A percentile compares a stretch with the other conserved stretches of the same genome.
These are phyloP conservation scores for Leishmania gerbilli DNA, from an alignment of 208 protist genomes.

Conservation along the genomic window DNA sequence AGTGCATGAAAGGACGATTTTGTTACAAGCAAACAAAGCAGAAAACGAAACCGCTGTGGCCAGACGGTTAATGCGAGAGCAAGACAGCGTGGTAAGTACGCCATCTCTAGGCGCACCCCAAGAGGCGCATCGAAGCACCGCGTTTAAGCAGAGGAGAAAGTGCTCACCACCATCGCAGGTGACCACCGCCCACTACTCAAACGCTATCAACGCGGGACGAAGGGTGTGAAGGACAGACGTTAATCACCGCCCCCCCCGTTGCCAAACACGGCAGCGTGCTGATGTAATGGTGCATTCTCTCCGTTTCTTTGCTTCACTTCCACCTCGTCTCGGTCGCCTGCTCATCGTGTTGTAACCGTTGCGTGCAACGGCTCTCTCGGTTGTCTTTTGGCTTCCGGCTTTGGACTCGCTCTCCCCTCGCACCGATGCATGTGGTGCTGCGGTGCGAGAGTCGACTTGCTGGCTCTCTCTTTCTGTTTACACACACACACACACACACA, in stretches of 20 bases:
- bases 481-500: not conserved
- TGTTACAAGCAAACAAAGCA: not conserved
- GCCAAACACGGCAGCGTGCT: not conserved
- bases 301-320: constrained; percentile 13
- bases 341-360: not conserved
- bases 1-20: not conserved
- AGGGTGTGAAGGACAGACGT: not conserved
- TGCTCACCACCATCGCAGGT: not conserved
- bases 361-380: not conserved
- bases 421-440: not conserved
- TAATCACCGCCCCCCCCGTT: too few species aligned
- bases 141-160: not conserved
- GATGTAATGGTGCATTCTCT: not conserved
- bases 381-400: not conserved
- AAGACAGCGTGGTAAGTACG: not conserved
- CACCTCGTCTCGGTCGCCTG: not conserved
- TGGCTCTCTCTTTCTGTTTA: not conserved
- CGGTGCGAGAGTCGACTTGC: not conserved
- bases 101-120: not conserved
- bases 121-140: not conserved
- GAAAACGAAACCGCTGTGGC: not conserved
- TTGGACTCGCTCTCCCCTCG: not conserved
- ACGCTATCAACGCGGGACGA: not conserved
- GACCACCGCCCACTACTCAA: not conserved
- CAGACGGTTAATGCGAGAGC: not conserved